Evolutionary conservation across 2,329 filamentous ascomycete genomes (phyloP).

Genomic region (Proliferodiscus dingleyae): DNA sequence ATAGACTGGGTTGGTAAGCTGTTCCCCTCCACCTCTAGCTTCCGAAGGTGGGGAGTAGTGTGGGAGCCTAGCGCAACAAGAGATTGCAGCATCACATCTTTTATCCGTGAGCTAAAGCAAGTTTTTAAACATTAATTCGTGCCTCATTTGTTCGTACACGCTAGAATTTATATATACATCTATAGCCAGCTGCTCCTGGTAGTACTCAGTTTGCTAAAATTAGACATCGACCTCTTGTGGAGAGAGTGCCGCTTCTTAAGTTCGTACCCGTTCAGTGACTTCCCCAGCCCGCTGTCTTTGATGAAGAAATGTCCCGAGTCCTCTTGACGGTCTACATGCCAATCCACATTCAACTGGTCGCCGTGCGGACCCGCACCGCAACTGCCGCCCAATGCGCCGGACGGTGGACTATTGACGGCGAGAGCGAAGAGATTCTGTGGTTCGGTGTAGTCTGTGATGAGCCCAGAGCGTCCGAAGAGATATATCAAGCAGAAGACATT

Average conservation of each 20-base stretch:
- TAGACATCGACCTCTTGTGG: slow-evolving; percentile 10
- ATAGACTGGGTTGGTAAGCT: background rate
- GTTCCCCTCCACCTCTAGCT: background rate
- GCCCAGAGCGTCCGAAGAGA: slow-evolving; percentile 47
- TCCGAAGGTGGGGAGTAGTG: background rate
- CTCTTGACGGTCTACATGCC: slow-evolving; percentile 41
- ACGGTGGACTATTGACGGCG: slow-evolving; percentile 60
- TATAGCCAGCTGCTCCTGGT: slow-evolving; percentile 19
- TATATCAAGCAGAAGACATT: slow-evolving; percentile 64
- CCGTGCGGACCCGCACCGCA: slow-evolving; percentile 49
- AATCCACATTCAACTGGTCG: slow-evolving; percentile 33
- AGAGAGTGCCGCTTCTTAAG: slow-evolving; percentile 4
- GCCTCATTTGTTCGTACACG: too few species aligned
- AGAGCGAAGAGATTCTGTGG: slow-evolving; percentile 70
- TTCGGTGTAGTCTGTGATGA: slow-evolving; percentile 75
- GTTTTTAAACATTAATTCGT: background rate
- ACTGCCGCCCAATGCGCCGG: slow-evolving; percentile 45
- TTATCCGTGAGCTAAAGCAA: background rate
- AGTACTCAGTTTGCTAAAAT: slow-evolving; percentile 21
- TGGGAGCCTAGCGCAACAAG: too few species aligned
- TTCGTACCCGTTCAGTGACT: slow-evolving; percentile 9
- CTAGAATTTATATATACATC: too few species aligned
- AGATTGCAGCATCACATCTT: background rate
- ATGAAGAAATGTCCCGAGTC: slow-evolving; percentile 49
- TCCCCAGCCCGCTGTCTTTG: slow-evolving; percentile 34